Evolutionary conservation across 352 stramenopile genomes (phyloP).

Genomic region (Phytophthora vignae): DNA sequence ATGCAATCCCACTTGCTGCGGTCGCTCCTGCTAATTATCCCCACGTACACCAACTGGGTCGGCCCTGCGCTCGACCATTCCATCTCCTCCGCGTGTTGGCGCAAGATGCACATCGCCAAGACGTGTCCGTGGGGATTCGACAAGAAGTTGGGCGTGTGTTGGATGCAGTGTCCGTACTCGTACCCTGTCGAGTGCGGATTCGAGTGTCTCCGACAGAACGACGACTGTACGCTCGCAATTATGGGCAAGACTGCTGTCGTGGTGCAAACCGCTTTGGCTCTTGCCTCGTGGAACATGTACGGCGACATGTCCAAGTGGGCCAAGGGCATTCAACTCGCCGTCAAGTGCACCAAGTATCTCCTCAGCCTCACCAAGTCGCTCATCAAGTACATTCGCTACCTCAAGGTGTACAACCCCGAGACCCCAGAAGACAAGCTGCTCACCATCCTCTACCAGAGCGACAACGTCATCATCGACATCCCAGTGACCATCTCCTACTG

Average conservation of each 20-base stretch:
- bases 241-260: conserved; percentile 42
- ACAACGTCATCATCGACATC: conserved; percentile 57
- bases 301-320: conserved; percentile 37
- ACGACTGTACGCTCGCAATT: conserved; percentile 43
- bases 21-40: conserved; percentile 4
- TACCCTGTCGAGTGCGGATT: conserved; percentile 56
- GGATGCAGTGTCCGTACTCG: conserved; percentile 49
- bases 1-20: not conserved
- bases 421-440: conserved; percentile 48
- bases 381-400: conserved; percentile 41
- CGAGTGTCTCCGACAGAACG: conserved; percentile 52
- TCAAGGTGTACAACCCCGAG: conserved; percentile 38
- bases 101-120: conserved; percentile 47
- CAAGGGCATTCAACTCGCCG: conserved; percentile 28
- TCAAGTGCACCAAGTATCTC: conserved; percentile 54
- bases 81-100: conserved; percentile 40
- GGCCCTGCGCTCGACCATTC: conserved; percentile 11
- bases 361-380: conserved; percentile 47
- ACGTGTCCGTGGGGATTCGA: conserved; percentile 45
- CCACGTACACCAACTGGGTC: conserved; percentile 46
- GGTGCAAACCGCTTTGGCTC: conserved; percentile 29
- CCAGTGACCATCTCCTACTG: conserved; percentile 56
- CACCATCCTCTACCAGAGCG: conserved; percentile 45
- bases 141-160: conserved; percentile 40
- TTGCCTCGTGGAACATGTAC: conserved; percentile 36